Evolutionary conservation across 176 grass and related monocot species (phyloP).

Genomic region (Elymus sibiricus): DNA sequence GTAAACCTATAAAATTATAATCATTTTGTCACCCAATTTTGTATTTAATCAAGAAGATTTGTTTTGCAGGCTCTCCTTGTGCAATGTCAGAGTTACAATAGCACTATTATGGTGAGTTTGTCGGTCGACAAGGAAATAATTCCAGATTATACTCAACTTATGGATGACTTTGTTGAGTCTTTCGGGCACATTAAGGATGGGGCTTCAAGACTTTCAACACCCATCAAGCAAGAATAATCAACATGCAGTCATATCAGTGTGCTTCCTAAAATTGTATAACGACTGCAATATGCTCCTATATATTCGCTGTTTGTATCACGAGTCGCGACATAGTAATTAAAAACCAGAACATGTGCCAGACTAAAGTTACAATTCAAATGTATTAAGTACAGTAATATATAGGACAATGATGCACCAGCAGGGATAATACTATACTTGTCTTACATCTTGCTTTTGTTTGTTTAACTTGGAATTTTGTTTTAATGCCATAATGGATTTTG

Average conservation of each 20-base stretch:
- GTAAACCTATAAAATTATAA: not conserved
- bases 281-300: not conserved
- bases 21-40: not conserved
- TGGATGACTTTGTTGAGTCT: slow-evolving; percentile 57
- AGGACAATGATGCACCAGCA: too few relatives aligned
- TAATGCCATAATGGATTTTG: too few relatives aligned
- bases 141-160: slow-evolving; percentile 40
- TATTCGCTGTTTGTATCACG: not conserved
- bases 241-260: not conserved
- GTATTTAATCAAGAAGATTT: not conserved
- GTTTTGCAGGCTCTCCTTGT: slow-evolving; percentile 46
- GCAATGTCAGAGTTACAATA: slow-evolving; percentile 61
- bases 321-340: too few relatives aligned
- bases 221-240: not conserved
- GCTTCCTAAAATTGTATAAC: not conserved
- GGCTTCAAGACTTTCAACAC: not conserved
- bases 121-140: slow-evolving; percentile 53
- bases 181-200: slow-evolving; percentile 39
- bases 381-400: too few relatives aligned
- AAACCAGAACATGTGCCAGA: too few relatives aligned
- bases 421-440: too few relatives aligned
- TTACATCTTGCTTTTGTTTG: too few relatives aligned
- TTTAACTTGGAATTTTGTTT: too few relatives aligned
- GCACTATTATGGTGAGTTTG: slow-evolving; percentile 45
- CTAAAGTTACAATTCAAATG: too few relatives aligned